Percentiles rank a stretch among this genome's conserved stretches.
phyloP scores from a whole-genome alignment of 225 moss, liverwort and hornwort species.

The Pseudoscleropodium purum region DNA sequence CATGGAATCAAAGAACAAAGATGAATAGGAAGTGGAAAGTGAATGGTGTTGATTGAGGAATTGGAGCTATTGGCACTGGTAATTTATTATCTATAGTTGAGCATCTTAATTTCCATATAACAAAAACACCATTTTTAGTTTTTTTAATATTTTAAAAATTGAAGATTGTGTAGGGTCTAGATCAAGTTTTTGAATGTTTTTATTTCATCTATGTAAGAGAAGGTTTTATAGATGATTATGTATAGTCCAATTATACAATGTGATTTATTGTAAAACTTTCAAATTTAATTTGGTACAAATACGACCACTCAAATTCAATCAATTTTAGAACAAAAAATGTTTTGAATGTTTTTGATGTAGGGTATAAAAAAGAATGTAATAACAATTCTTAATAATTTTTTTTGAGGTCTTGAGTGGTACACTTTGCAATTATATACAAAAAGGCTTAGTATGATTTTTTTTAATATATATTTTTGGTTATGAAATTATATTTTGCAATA shows the following conservation, averaged over 20 bases:
- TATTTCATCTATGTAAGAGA: background rate
- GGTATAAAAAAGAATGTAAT: background rate
- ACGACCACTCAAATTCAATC: background rate
- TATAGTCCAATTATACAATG: background rate
- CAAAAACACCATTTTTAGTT: background rate
- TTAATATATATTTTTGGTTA: background rate
- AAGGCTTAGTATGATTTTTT: background rate
- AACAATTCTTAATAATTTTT: background rate
- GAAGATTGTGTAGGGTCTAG: background rate
- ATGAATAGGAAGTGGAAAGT: background rate
- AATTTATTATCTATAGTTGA: background rate
- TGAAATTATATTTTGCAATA: background rate
- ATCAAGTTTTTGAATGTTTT: background rate
- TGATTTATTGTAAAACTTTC: background rate
- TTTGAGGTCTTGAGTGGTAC: background rate
- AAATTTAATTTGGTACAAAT: background rate
- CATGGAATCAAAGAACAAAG: background rate
- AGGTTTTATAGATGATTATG: background rate
- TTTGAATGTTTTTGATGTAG: fast-evolving
- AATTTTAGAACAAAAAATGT: background rate
- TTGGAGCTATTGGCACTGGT: background rate
- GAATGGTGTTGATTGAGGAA: background rate
- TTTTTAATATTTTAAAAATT: background rate
- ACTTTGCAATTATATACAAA: background rate
- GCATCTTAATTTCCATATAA: background rate